Evolutionary conservation across 2,329 filamentous ascomycete genomes (phyloP).

Genomic region (Scytalidium lignicola): DNA sequence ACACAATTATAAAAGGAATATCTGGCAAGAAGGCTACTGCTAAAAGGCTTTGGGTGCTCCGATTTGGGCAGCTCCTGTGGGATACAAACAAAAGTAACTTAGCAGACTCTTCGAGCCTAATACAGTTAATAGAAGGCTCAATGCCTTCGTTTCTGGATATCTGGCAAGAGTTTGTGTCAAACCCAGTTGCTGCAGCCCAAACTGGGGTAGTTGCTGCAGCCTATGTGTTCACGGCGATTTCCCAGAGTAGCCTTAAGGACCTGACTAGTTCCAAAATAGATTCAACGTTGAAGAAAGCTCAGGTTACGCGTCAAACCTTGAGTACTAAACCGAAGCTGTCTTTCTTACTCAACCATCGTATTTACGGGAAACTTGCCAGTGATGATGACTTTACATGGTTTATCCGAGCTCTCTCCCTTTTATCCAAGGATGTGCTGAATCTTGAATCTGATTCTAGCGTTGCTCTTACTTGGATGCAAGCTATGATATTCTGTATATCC

Average conservation of each 20-base stretch:
- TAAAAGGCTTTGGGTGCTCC: slow-evolving; percentile 75
- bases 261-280: slow-evolving; percentile 51
- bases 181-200: slow-evolving; percentile 74
- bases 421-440: slow-evolving; percentile 45
- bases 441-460: slow-evolving; percentile 44
- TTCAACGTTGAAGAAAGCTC: slow-evolving; percentile 54
- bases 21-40: slow-evolving; percentile 77
- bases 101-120: slow-evolving; percentile 44
- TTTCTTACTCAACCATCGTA: slow-evolving; percentile 76
- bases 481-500: slow-evolving; percentile 73
- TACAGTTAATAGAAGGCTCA: slow-evolving; percentile 38
- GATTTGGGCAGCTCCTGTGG: slow-evolving; percentile 67
- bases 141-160: slow-evolving; percentile 56
- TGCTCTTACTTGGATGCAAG: slow-evolving; percentile 74
- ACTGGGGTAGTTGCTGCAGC: slow-evolving; percentile 76
- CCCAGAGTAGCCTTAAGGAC: slow-evolving; percentile 45
- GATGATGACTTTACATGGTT: slow-evolving; percentile 79
- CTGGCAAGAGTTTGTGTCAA: slow-evolving; percentile 73
- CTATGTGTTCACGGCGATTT: slow-evolving; percentile 66
- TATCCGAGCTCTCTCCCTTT: slow-evolving; percentile 60
- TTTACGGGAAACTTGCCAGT: slow-evolving; percentile 73
- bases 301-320: slow-evolving; percentile 61
- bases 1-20: slow-evolving; percentile 74
- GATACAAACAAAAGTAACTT: slow-evolving; percentile 41
- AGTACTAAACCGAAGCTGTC: slow-evolving; percentile 75